Evolutionary conservation across 73 alveolate genomes (phyloP).

Genomic region (Tetrahymena borealis): DNA sequence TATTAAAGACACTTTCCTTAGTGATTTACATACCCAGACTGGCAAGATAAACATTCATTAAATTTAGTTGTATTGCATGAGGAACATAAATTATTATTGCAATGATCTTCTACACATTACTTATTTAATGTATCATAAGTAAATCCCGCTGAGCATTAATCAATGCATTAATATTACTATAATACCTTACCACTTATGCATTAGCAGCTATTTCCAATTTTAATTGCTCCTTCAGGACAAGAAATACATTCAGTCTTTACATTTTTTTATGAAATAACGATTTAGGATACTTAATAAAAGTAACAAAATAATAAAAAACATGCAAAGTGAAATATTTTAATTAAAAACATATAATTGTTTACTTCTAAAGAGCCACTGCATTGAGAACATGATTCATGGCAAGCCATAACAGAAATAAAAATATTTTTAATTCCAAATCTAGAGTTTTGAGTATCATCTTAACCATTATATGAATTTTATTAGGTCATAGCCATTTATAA

Average conservation of each 20-base stretch:
- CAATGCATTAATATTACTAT: not conserved
- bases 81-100: not conserved
- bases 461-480: not conserved
- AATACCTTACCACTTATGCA: not conserved
- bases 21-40: not conserved
- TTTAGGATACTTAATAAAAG: no score
- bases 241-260: not conserved
- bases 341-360: not conserved
- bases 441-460: not conserved
- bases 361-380: not conserved
- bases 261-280: no score
- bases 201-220: not conserved
- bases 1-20: not conserved
- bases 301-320: no score
- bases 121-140: not conserved
- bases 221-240: not conserved
- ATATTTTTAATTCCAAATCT: not conserved
- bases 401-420: not conserved
- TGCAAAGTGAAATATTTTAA: not conserved
- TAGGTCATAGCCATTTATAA: no score
- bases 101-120: not conserved
- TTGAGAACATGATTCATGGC: not conserved
- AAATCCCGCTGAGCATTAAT: not conserved
- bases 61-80: not conserved
- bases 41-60: not conserved